Evolutionary conservation across 2,329 filamentous ascomycete species (phyloP), one percentile per base, ranked within the genome.

Genomic region (Arachnomyces sp.): DNA sequence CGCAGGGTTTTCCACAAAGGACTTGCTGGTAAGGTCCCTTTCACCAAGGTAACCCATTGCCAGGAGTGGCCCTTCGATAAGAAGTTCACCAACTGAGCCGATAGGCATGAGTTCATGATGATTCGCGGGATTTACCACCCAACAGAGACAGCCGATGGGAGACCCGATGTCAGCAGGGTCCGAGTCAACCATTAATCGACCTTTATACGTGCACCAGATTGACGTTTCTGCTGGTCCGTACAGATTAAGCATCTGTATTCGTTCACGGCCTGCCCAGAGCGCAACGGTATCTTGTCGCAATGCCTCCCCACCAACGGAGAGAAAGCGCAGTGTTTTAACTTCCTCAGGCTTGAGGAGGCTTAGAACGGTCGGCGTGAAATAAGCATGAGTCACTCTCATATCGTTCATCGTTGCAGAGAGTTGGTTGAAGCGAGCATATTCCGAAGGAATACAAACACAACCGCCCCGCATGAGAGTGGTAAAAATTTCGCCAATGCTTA

Each of bases 21-120:
- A n/a, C n/a, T n/a, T n/a, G n/a, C n/a, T 63, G 0, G 73, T 75
- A 51, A 72, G 72, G 12, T 64, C 66, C 0, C 66, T 59, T 40
- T 77, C 66, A 28, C 68, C 66, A n/a, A 79, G 58, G 44, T 81
- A 81, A 5, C 75, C 75, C 11, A 68, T 59, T 3, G 74, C 74
- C 0, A 81, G 69, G 21, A 75, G 66, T 0, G 74, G 73, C 0
- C 55, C 55, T 36, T 57, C 53, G 4, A 58, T n/a, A n/a, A n/a
- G n/a, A n/a, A n/a, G n/a, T n/a, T n/a, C n/a, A n/a, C n/a, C n/a
- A n/a, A n/a, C n/a, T 36, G 2, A 49, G 17, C 65, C 65, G 7
- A 69, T 52, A 0, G 67, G 59, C 8, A 59, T 51, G 25, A 64
- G 47, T 3, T 18, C 5, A 7, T 55, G 21, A 29, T 52, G 47